Percentiles rank a stretch among this genome's conserved stretches.
phyloP scores from a whole-genome alignment of 805 yeast genomes.

The Gaillardinia entomophila region DNA sequence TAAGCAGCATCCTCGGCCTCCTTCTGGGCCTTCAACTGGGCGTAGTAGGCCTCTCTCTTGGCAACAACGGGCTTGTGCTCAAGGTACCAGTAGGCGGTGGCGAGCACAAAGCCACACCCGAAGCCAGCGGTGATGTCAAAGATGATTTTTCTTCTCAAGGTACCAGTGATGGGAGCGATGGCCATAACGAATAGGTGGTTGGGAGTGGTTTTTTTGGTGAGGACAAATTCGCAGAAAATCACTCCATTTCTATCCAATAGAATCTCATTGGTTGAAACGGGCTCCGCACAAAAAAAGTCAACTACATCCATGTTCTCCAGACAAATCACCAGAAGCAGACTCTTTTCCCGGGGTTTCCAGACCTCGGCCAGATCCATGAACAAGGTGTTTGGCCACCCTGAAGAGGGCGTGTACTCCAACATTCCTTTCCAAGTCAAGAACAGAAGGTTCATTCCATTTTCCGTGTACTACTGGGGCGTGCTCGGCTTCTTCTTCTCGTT shows the following conservation, averaged over 20 bases:
- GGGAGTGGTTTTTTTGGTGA: background rate
- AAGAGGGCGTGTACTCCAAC: conserved; percentile 78
- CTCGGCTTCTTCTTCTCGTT: conserved; percentile 32
- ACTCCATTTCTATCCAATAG: conserved; percentile 9
- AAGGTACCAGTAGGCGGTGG: conserved; percentile 80
- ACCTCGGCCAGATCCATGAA: conserved; percentile 34
- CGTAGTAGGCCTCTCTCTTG: conserved; percentile 81
- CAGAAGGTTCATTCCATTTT: conserved; percentile 81
- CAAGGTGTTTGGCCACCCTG: conserved; percentile 34
- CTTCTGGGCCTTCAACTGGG: conserved; percentile 70
- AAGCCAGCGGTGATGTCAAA: conserved; percentile 73
- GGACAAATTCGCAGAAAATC: conserved; percentile 1
- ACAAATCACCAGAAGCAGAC: conserved; percentile 13
- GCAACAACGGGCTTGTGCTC: conserved; percentile 70
- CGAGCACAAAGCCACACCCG: conserved; percentile 48
- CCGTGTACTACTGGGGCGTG: conserved; percentile 74
- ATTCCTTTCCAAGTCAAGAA: conserved; percentile 91
- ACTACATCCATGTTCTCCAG: conserved; percentile 24
- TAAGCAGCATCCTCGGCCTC: conserved; percentile 46
- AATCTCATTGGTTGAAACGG: conserved; percentile 9
- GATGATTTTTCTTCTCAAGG: conserved; percentile 72
- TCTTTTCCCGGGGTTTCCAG: conserved; percentile 38
- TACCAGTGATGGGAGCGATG: conserved; percentile 82
- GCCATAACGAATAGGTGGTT: conserved; percentile 40
- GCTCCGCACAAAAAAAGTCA: conserved; percentile 1